Evolutionary conservation across 2,329 filamentous ascomycete species (phyloP).

Genomic region (Neopestalotiopsis sp.): DNA sequence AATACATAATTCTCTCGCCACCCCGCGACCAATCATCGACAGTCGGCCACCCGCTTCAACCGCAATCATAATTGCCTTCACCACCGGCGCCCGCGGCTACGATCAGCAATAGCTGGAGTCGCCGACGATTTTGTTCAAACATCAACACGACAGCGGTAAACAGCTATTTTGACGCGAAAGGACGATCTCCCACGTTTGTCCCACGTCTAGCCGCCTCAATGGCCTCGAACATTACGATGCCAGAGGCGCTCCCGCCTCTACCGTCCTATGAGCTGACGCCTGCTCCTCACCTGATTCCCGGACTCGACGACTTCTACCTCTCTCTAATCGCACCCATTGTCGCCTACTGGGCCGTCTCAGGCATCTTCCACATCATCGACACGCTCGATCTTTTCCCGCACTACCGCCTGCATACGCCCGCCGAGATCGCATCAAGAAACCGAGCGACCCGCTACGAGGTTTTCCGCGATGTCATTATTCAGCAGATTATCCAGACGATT

Average conservation of each 20-base stretch:
- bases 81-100: not conserved
- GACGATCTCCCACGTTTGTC: not conserved
- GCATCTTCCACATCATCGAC: constrained; percentile 89
- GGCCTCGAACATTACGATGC: constrained; percentile 56
- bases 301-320: constrained; percentile 81
- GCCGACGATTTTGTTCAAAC: not conserved
- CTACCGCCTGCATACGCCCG: constrained; percentile 93
- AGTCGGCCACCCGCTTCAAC: not conserved
- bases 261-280: constrained; percentile 78
- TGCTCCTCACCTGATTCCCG: constrained; percentile 74
- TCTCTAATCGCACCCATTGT: constrained; percentile 77
- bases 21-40: not conserved
- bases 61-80: not conserved
- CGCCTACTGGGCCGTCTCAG: constrained; percentile 87
- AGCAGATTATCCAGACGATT: constrained; percentile 86
- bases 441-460: constrained; percentile 85
- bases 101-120: not conserved
- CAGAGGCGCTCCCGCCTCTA: constrained; percentile 78
- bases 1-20: constrained; percentile 1
- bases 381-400: constrained; percentile 83
- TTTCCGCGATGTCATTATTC: constrained; percentile 86
- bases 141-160: not conserved
- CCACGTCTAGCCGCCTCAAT: constrained; percentile 31
- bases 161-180: constrained; percentile 10
- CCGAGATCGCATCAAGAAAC: constrained; percentile 86